Conservation (phyloP, 2,329 filamentous ascomycete genomes). For the Uncinocarpus reesii region DNA sequence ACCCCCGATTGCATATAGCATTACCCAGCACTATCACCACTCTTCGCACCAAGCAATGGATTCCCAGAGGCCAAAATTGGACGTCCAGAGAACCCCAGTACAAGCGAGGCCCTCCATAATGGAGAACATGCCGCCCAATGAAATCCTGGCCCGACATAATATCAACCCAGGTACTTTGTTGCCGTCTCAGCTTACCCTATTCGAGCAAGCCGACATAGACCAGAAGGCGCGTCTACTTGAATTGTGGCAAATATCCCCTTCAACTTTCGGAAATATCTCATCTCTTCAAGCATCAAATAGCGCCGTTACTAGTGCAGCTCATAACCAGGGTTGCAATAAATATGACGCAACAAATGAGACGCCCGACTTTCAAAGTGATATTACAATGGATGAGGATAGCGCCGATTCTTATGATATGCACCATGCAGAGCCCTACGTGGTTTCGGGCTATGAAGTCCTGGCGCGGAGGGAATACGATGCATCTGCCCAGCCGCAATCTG, state of each 20-base stretch:
- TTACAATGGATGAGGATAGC: slow-evolving; percentile 3
- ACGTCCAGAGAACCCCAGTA: slow-evolving; percentile 24
- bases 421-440: slow-evolving; percentile 72
- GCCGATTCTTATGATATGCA: slow-evolving; percentile 21
- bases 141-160: slow-evolving; percentile 53
- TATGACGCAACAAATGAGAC: neutral
- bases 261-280: slow-evolving; percentile 47
- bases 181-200: slow-evolving; percentile 65
- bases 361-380: neutral
- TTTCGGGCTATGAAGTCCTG: slow-evolving; percentile 64
- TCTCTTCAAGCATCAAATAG: neutral
- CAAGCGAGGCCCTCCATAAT: slow-evolving; percentile 27
- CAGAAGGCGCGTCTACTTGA: slow-evolving; percentile 68
- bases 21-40: slow-evolving; percentile 76
- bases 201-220: slow-evolving; percentile 60
- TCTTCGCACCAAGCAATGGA: slow-evolving; percentile 55
- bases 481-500: slow-evolving; percentile 14
- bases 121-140: slow-evolving; percentile 38
- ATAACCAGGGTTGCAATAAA: neutral
- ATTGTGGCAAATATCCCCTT: slow-evolving; percentile 74
- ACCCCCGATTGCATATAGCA: slow-evolving; percentile 56
- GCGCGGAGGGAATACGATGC: slow-evolving; percentile 53
- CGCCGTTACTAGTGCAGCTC: neutral
- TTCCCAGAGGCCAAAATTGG: slow-evolving; percentile 25
- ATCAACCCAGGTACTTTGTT: slow-evolving; percentile 62